Base-by-base conservation (phyloP, 306 rosid species). In the Casuarina glauca region DNA sequence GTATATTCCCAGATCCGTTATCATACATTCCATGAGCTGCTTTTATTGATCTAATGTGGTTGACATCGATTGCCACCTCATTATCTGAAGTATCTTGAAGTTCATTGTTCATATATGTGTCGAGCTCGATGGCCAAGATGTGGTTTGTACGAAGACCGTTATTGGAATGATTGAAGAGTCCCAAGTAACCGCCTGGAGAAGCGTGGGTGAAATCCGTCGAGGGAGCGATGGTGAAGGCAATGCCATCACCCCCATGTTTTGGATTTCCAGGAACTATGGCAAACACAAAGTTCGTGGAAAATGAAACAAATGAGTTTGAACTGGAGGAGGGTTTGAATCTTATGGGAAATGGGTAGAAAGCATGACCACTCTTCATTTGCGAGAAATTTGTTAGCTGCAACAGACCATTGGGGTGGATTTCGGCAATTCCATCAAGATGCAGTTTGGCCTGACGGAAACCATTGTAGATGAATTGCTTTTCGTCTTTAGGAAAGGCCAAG, bases 51-150 rank as follows among this genome's bases (percentile, higher is more conserved):
- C 4, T 4, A 75, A 85, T 50, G 15, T 72, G 45, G 26, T 85
- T 73, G 43, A 85, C 67, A 43, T 85, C 88, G 0, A 85, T 73
- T 19, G 84, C 86, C 39, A 82, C 84, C 44, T 82, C 86, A 39
- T 78, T 70, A 0, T 69, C 3, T 38, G 48, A 1, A 9, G 71
- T 70, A 6, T 78, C 76, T 46, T 2, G 0, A 3, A 46, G 48
- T 3, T 38, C 45, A 0, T 6, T 1, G 35, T 16, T 38, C 70
- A 3, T 3, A 3, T 2, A 4, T 4, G 71, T 36, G 2, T 78
- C 76, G 1, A 85, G 72, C 80, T 85, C 88, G 32, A 85, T 68
- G 1, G 82, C 86, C 3, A 85, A 76, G 19, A 85, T 62, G 55
- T 79, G 86, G 72, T 85, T 82, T 55, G 36, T 49, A 3, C 1